Conservation (phyloP, 2,329 filamentous ascomycete species). For the Cryphonectria nitschkei region DNA sequence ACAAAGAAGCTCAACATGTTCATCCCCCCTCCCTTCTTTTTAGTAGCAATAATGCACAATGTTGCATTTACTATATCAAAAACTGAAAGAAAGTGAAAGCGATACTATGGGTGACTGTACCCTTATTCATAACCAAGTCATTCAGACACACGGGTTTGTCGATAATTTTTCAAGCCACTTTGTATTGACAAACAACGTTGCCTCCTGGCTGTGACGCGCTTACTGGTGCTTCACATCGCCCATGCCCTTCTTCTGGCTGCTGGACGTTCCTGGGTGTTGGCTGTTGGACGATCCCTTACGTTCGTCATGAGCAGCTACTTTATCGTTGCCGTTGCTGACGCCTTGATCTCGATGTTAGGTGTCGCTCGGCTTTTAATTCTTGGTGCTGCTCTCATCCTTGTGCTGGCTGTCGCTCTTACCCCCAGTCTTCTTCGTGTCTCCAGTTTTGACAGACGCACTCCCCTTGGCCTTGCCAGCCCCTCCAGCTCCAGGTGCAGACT, state of each 20-base stretch:
- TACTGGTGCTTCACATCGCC: not conserved
- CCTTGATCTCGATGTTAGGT: not conserved
- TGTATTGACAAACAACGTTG: not conserved
- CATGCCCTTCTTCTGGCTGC: not conserved
- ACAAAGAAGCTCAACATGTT: too few relatives aligned
- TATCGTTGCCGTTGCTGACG: not conserved
- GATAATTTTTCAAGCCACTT: not conserved
- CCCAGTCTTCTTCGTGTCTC: not conserved
- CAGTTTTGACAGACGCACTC: not conserved
- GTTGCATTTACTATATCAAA: not conserved
- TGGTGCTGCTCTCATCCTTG: not conserved
- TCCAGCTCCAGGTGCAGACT: not conserved
- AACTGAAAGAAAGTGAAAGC: not conserved
- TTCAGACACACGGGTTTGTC: not conserved
- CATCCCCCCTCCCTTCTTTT: too few relatives aligned
- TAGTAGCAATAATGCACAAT: not conserved
- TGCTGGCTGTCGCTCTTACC: not conserved
- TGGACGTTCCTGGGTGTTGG: not conserved
- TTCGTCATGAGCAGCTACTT: not conserved
- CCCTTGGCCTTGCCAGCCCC: not conserved
- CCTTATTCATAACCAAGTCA: not conserved
- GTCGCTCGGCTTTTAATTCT: not conserved
- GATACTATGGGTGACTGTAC: not conserved
- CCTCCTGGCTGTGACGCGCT: not conserved
- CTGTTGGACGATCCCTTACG: not conserved